Conservation (phyloP, 129 eudicot species). For the Flaveria brownii region DNA sequence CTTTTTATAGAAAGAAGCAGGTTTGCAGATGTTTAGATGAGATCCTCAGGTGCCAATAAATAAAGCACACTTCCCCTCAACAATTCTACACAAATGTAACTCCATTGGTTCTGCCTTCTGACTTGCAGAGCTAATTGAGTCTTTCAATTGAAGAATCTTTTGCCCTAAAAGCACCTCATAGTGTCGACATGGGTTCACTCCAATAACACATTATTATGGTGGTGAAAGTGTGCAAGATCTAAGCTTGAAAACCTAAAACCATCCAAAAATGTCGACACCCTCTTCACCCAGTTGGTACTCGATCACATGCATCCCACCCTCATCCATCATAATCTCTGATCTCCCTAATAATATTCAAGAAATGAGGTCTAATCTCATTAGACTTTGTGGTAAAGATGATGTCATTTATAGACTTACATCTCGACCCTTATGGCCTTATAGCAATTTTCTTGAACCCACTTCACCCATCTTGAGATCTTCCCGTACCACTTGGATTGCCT, state of each 20-base stretch:
- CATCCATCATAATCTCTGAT: slow-evolving; percentile 58
- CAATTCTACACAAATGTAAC: slow-evolving; percentile 24
- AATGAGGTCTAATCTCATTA: slow-evolving; percentile 59
- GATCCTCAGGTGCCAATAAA: slow-evolving; percentile 57
- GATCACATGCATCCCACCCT: slow-evolving; percentile 67
- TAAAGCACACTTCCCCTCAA: slow-evolving; percentile 43
- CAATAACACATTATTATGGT: slow-evolving; percentile 54
- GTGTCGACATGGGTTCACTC: slow-evolving; percentile 81
- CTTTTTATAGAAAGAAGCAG: too few species aligned
- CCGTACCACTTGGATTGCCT: slow-evolving; percentile 77
- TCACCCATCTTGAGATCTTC: slow-evolving; percentile 55
- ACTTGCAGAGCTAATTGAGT: slow-evolving; percentile 25
- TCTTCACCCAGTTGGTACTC: slow-evolving; percentile 65
- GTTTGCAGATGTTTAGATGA: slow-evolving; percentile 7
- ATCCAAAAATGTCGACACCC: slow-evolving; percentile 71
- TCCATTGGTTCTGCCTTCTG: slow-evolving; percentile 28
- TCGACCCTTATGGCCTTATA: slow-evolving; percentile 62
- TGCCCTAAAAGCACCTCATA: slow-evolving; percentile 33
- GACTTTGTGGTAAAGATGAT: slow-evolving; percentile 73
- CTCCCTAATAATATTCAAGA: slow-evolving; percentile 54
- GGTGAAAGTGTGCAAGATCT: slow-evolving; percentile 52
- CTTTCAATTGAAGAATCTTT: slow-evolving; percentile 26
- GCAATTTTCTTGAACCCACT: slow-evolving; percentile 52
- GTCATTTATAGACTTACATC: slow-evolving; percentile 65
- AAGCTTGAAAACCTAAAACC: slow-evolving; percentile 76